Percentiles rank a stretch among this genome's conserved stretches.
Conservation (phyloP, 164 flowering plant species). For the Protea cynaroides region DNA sequence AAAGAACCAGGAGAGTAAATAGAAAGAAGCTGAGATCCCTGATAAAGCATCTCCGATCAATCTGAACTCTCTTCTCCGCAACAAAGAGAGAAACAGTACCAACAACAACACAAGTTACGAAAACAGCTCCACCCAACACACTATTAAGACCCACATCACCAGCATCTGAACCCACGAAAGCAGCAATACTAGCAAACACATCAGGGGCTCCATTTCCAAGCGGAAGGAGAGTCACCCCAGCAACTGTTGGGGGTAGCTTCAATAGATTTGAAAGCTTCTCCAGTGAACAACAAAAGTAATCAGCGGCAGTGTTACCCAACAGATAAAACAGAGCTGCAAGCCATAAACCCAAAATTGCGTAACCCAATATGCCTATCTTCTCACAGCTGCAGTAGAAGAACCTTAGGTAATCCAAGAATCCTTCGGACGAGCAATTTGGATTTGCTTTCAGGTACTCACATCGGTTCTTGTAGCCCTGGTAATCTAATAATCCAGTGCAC, state of each 20-base stretch:
- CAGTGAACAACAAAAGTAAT: slow-evolving; percentile 83
- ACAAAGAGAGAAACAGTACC: slow-evolving; percentile 73
- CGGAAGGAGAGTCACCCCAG: slow-evolving; percentile 90
- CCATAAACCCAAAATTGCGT: slow-evolving; percentile 58
- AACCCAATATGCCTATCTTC: slow-evolving; percentile 37
- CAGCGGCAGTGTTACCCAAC: slow-evolving; percentile 93
- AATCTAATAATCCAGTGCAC: slow-evolving; percentile 50
- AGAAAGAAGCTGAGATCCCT: slow-evolving; percentile 76
- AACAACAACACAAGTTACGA: slow-evolving; percentile 81
- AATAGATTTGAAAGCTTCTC: slow-evolving; percentile 72
- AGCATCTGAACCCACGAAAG: slow-evolving; percentile 67
- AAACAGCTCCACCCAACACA: slow-evolving; percentile 93
- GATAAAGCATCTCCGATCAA: slow-evolving; percentile 69
- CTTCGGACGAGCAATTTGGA: slow-evolving; percentile 56
- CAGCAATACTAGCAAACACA: slow-evolving; percentile 92
- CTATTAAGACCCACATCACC: slow-evolving; percentile 93
- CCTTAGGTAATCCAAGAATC: slow-evolving; percentile 58
- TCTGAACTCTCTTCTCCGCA: slow-evolving; percentile 51
- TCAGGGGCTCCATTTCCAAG: slow-evolving; percentile 99
- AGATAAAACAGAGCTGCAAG: slow-evolving; percentile 79
- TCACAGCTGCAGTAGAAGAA: slow-evolving; percentile 74
- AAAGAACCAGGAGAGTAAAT: slow-evolving; percentile 42
- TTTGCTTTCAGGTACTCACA: slow-evolving; percentile 72
- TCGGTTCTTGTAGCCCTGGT: slow-evolving; percentile 38
- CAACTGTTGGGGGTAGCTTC: slow-evolving; percentile 82